phyloP scores from a whole-genome alignment of 306 rosid genomes.

The Cicer chorassanicum region DNA sequence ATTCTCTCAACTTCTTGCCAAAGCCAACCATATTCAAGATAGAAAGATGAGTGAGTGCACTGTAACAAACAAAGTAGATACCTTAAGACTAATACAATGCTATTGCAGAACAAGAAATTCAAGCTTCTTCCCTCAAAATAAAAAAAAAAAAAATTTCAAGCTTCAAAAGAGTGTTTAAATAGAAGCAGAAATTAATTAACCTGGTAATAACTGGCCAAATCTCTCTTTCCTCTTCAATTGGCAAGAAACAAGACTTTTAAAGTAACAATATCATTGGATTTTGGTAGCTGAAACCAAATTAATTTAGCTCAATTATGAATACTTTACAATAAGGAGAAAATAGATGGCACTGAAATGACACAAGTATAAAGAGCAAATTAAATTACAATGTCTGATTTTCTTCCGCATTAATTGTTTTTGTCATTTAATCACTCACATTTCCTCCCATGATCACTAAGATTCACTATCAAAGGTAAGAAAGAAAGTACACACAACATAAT shows the following conservation, averaged over 20 bases:
- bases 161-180: constrained; percentile 4
- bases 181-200: constrained; percentile 34
- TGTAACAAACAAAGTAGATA: constrained; percentile 16
- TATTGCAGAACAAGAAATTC: constrained; percentile 7
- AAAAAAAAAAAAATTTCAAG: background rate
- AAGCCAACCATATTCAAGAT: constrained; percentile 72
- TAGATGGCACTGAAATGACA: background rate
- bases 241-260: constrained; percentile 3
- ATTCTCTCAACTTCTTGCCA: constrained; percentile 88
- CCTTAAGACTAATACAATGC: background rate
- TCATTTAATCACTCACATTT: background rate
- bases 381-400: constrained; percentile 11
- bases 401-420: constrained; percentile 16
- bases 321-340: background rate
- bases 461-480: background rate
- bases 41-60: constrained; percentile 33
- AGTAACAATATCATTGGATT: constrained; percentile 26
- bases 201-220: constrained; percentile 13
- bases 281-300: constrained; percentile 35
- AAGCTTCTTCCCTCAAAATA: background rate
- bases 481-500: background rate
- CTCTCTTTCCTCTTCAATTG: constrained; percentile 25
- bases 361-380: constrained; percentile 3
- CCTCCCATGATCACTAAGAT: constrained; percentile 5
- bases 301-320: constrained; percentile 29